These are phyloP conservation scores for Penicillium sp. DNA, from an alignment of 2,329 filamentous ascomycete genomes.

Conservation along the genomic window DNA sequence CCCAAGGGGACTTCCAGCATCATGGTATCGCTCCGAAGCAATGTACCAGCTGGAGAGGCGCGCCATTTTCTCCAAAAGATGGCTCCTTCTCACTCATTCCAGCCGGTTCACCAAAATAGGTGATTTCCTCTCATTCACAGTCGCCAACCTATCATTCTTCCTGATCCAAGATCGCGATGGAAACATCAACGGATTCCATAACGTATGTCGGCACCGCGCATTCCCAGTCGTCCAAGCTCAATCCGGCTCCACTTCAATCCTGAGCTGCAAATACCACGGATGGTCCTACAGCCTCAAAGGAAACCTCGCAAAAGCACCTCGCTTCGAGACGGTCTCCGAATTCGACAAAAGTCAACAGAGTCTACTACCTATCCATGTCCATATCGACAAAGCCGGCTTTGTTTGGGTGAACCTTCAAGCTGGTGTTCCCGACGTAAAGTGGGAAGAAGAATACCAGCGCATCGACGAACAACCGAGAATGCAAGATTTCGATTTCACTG, in stretches of 20 bases:
- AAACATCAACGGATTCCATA: slow-evolving; percentile 24
- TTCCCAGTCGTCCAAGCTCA: slow-evolving; percentile 16
- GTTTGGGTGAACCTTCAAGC: slow-evolving; percentile 27
- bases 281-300: slow-evolving; percentile 28
- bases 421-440: slow-evolving; percentile 17
- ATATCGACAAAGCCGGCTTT: slow-evolving; percentile 23
- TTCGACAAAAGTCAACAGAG: slow-evolving; percentile 21
- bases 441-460: slow-evolving; percentile 17
- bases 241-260: slow-evolving; percentile 16
- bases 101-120: slow-evolving; percentile 24
- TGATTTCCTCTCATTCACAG: slow-evolving; percentile 19
- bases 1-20: slow-evolving; percentile 21
- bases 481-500: slow-evolving; percentile 23
- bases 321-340: slow-evolving; percentile 20
- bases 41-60: slow-evolving; percentile 29
- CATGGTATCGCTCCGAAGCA: slow-evolving; percentile 28
- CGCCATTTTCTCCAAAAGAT: slow-evolving; percentile 28
- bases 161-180: slow-evolving; percentile 14
- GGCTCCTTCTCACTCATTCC: slow-evolving; percentile 24
- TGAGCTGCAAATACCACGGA: slow-evolving; percentile 27
- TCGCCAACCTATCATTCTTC: slow-evolving; percentile 17
- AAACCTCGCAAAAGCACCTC: slow-evolving; percentile 25
- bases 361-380: slow-evolving; percentile 21
- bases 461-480: slow-evolving; percentile 24
- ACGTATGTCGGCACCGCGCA: slow-evolving; percentile 27